These are phyloP conservation scores for Pleoardoris graminearum DNA, from an alignment of 2,329 filamentous ascomycete species.

Conservation along the genomic window DNA sequence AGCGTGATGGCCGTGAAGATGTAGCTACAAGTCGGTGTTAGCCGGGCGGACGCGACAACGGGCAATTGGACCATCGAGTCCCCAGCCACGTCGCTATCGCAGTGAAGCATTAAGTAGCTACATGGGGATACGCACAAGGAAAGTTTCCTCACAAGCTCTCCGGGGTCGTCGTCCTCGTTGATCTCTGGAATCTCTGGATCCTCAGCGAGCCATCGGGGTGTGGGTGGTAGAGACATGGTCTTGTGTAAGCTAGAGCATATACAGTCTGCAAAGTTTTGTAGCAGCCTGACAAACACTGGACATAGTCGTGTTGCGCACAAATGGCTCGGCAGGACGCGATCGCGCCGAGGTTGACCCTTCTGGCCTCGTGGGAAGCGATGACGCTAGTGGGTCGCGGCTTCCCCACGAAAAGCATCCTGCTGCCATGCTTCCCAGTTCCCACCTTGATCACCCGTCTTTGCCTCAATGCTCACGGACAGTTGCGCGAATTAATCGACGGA, in stretches of 20 bases:
- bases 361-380: no score
- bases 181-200: constrained; percentile 59
- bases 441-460: background rate
- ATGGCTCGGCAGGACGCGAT: background rate
- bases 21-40: constrained; percentile 35
- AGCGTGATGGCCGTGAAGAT: constrained; percentile 62
- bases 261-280: background rate
- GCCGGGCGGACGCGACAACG: background rate
- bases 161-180: constrained; percentile 61
- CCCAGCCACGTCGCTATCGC: background rate
- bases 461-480: background rate
- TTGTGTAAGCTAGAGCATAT: background rate
- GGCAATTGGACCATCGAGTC: background rate
- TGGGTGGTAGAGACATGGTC: constrained; percentile 35
- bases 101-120: background rate
- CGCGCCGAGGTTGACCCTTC: background rate
- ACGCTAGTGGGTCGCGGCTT: background rate
- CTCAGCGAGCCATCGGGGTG: constrained; percentile 32
- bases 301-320: constrained; percentile 10
- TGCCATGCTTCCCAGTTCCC: background rate
- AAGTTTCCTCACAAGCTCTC: constrained; percentile 67
- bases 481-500: background rate
- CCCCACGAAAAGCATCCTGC: no score
- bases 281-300: no score
- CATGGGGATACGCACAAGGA: constrained; percentile 55